A percentile compares a stretch with the other conserved stretches of the same genome.
phyloP scores from a whole-genome alignment of 805 yeast genomes.

The Metschnikowia dekortorum region DNA sequence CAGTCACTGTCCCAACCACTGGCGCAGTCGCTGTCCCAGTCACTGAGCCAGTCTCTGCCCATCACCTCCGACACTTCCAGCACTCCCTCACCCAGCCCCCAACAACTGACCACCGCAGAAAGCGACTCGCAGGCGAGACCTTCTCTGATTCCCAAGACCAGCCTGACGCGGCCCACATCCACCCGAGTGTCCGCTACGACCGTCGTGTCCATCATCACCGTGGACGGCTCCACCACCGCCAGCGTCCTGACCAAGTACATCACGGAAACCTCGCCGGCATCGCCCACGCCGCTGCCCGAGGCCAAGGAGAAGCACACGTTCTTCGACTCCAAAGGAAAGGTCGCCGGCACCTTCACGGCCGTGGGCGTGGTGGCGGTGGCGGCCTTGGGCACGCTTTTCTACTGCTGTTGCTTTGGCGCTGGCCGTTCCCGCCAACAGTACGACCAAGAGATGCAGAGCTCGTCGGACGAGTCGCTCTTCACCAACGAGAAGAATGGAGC shows the following conservation, averaged over 20 bases:
- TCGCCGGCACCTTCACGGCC: conserved; percentile 79
- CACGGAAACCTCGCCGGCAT: conserved; percentile 15
- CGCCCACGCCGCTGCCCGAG: conserved; percentile 6
- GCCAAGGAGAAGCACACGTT: conserved; percentile 35
- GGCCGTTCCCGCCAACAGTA: conserved; percentile 21
- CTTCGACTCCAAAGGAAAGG: conserved; percentile 68
- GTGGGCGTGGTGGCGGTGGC: conserved; percentile 62
- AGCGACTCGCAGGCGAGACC: background rate
- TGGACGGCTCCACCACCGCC: conserved; percentile 28
- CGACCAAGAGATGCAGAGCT: conserved; percentile 37
- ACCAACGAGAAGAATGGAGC: conserved; percentile 18
- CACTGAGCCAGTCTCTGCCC: background rate
- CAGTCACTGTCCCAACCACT: background rate
- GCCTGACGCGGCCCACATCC: conserved; percentile 5
- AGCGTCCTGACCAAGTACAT: conserved; percentile 20
- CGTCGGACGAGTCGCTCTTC: conserved; percentile 28
- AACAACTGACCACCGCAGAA: background rate
- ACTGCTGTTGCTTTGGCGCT: conserved; percentile 31
- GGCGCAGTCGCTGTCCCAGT: background rate
- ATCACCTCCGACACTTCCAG: background rate
- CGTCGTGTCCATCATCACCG: conserved; percentile 29
- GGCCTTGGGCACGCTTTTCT: conserved; percentile 40
- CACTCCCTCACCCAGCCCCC: background rate
- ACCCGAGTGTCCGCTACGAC: conserved; percentile 25
- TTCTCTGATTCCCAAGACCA: background rate